Evolutionary conservation across 257 asterid genomes (phyloP).

Genomic region (Solanum okadae): DNA sequence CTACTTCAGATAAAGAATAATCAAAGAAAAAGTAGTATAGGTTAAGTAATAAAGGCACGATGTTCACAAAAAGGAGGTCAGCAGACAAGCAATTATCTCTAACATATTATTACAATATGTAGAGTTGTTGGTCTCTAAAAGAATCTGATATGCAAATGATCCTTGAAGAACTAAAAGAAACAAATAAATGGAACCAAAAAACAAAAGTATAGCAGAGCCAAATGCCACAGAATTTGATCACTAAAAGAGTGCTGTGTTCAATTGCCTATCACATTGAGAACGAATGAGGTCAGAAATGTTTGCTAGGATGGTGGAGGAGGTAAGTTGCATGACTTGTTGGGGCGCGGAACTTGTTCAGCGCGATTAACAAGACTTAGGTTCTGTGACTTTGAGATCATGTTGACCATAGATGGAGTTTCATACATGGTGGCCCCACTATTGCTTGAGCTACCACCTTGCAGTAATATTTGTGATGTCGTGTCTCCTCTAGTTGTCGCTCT

Average conservation of each 20-base stretch:
- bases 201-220: neutral
- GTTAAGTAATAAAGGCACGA: neutral
- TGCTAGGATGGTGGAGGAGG: neutral
- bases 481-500: constrained; percentile 35
- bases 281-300: neutral
- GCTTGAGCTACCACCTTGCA: constrained; percentile 9
- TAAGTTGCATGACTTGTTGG: neutral
- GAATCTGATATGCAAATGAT: neutral
- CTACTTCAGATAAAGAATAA: neutral
- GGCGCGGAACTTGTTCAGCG: neutral
- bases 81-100: neutral
- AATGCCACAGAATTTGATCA: neutral
- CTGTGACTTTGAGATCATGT: constrained; percentile 21
- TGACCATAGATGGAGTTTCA: constrained; percentile 24
- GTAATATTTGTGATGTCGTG: neutral
- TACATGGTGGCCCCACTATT: neutral
- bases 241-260: neutral
- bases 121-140: neutral
- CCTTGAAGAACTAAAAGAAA: neutral
- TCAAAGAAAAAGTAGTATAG: neutral
- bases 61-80: neutral
- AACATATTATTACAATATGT: neutral
- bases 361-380: neutral
- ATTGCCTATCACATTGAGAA: neutral
- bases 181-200: neutral